A percentile compares a stretch with the other conserved stretches of the same genome.
Conservation (phyloP, 139 green algal genomes). For the Yamagishiella unicocca region DNA sequence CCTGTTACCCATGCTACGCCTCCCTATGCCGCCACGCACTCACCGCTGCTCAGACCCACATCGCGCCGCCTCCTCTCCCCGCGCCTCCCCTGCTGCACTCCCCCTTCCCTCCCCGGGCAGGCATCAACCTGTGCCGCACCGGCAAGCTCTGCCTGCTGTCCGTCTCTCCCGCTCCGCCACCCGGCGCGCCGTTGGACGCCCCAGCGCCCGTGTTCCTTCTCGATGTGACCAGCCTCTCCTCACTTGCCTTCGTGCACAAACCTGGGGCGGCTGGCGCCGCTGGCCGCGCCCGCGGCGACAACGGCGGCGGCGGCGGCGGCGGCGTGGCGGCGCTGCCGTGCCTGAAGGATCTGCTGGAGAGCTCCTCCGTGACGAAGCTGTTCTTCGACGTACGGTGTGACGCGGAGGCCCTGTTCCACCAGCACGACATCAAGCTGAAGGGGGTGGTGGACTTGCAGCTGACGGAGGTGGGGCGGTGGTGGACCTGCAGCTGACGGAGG, state of each 20-base stretch:
- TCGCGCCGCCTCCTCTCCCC: not conserved
- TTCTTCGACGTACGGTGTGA: slow-evolving; percentile 28
- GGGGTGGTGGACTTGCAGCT: slow-evolving; percentile 43
- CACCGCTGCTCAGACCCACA: too few species aligned
- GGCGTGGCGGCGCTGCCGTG: not conserved
- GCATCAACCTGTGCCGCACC: slow-evolving; percentile 14
- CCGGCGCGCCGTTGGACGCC: not conserved
- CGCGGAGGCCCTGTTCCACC: slow-evolving; percentile 37
- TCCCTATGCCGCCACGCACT: too few species aligned
- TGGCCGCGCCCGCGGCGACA: not conserved
- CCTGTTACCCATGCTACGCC: too few species aligned
- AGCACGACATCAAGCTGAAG: slow-evolving; percentile 16
- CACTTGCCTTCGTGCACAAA: slow-evolving; percentile 2
- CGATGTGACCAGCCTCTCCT: slow-evolving; percentile 3
- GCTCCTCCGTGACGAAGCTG: slow-evolving; percentile 13
- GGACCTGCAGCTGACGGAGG: slow-evolving; percentile 40
- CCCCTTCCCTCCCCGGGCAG: not conserved
- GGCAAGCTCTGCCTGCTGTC: slow-evolving; percentile 33
- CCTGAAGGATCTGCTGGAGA: slow-evolving; percentile 16
- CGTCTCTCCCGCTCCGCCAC: not conserved
- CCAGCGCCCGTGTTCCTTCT: slow-evolving; percentile 17
- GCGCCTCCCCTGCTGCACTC: not conserved
- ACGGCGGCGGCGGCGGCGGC: not conserved
- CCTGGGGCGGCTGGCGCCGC: not conserved
- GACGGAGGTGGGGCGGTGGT: slow-evolving; percentile 7